Percentiles rank a stretch among this genome's conserved stretches.
These are phyloP conservation scores for Aureobasidium sp. DNA, from an alignment of 2,329 filamentous ascomycete species.

Conservation along the genomic window DNA sequence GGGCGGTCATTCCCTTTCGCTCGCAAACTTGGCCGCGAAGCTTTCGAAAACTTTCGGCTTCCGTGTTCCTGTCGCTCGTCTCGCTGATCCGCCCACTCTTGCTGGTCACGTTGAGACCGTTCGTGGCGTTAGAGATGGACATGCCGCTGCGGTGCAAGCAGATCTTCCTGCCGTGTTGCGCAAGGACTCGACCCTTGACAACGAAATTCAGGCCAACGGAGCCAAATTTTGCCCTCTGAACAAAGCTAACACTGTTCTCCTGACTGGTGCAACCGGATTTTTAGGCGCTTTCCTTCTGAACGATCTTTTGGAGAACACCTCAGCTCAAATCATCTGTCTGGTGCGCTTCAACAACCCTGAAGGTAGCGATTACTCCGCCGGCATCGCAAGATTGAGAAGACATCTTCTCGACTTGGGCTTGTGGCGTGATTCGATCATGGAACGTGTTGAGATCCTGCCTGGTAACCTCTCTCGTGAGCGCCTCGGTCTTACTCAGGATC, in stretches of 20 bases:
- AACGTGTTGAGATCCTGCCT: conserved; percentile 67
- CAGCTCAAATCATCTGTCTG: conserved; percentile 63
- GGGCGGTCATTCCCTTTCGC: conserved; percentile 67
- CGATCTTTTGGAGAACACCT: conserved; percentile 59
- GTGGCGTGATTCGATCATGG: conserved; percentile 70
- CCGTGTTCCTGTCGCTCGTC: conserved; percentile 60
- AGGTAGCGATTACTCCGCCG: conserved; percentile 56
- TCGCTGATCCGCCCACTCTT: conserved; percentile 65
- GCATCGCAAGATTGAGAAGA: conserved; percentile 64
- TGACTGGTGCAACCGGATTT: conserved; percentile 72
- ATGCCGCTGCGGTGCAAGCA: conserved; percentile 67
- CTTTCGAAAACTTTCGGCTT: conserved; percentile 65
- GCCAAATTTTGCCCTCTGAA: conserved; percentile 52
- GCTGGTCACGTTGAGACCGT: conserved; percentile 66
- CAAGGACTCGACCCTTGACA: conserved; percentile 59
- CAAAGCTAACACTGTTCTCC: conserved; percentile 60
- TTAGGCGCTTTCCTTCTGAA: conserved; percentile 67
- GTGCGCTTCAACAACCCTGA: conserved; percentile 65
- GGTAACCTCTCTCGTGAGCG: conserved; percentile 64
- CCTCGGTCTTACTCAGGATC: conserved; percentile 59
- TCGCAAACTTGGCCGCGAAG: conserved; percentile 69
- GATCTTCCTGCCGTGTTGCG: conserved; percentile 64
- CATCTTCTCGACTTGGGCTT: conserved; percentile 72
- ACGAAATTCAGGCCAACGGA: conserved; percentile 55
- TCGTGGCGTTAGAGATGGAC: conserved; percentile 62